A percentile compares a stretch with the other conserved stretches of the same genome.
phyloP scores from a whole-genome alignment of 1,284 basidiomycete species.

The Wolfiporia cocos region DNA sequence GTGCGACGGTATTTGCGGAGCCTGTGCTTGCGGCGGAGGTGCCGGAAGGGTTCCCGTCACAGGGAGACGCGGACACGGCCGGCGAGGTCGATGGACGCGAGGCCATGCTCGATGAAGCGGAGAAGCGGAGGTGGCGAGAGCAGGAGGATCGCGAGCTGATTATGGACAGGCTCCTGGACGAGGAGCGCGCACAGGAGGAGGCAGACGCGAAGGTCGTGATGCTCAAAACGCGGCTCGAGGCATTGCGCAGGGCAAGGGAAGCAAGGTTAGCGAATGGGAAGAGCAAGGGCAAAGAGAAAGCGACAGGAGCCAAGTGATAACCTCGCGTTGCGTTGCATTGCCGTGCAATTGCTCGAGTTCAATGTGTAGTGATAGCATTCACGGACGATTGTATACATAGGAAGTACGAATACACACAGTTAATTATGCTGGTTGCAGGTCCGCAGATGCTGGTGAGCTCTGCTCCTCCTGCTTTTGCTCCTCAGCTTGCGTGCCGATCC shows the following conservation, averaged over 20 bases:
- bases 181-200: conserved; percentile 79
- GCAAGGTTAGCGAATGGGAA: conserved; percentile 27
- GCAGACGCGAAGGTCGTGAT: conserved; percentile 66
- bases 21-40: conserved; percentile 45
- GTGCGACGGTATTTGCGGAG: conserved; percentile 67
- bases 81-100: conserved; percentile 19
- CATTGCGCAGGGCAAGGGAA: conserved; percentile 51
- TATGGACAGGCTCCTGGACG: conserved; percentile 75
- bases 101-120: conserved; percentile 39
- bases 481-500: conserved; percentile 28
- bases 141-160: conserved; percentile 74
- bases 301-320: background rate
- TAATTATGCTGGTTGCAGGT: too few relatives aligned
- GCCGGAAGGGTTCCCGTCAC: conserved; percentile 50
- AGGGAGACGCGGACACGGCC: conserved; percentile 18
- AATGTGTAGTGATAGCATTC: too few relatives aligned
- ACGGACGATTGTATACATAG: too few relatives aligned
- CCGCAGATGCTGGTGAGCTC: background rate
- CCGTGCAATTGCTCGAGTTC: too few relatives aligned
- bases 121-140: conserved; percentile 40
- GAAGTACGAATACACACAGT: background rate
- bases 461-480: conserved; percentile 6
- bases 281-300: conserved; percentile 11
- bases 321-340: too few relatives aligned
- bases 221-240: conserved; percentile 61